phyloP scores from a whole-genome alignment of 2,329 filamentous ascomycete genomes.

The Trichoderma koningii region DNA sequence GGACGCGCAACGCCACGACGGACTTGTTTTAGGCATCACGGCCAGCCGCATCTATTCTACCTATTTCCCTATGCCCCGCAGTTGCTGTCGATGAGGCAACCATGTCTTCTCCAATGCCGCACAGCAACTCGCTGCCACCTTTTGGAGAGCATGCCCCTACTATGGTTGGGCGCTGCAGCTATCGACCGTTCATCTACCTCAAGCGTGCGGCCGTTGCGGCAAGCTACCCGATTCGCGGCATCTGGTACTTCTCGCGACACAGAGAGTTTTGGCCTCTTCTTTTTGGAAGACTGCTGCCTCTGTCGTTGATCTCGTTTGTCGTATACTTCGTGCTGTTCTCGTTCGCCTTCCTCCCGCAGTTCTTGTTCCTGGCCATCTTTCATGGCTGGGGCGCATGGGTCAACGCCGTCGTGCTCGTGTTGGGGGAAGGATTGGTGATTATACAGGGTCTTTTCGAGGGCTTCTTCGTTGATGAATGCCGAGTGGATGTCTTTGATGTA shows the following conservation, averaged over 20 bases:
- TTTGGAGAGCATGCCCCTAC: not conserved
- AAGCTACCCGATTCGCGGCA: constrained; percentile 66
- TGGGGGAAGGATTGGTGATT: constrained; percentile 78
- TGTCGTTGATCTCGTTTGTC: constrained; percentile 77
- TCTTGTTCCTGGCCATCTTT: constrained; percentile 85
- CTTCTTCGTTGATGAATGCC: constrained; percentile 77
- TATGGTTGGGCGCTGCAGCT: constrained; percentile 30
- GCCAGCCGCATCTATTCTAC: not conserved
- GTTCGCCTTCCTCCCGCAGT: constrained; percentile 86
- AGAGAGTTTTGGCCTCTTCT: constrained; percentile 83
- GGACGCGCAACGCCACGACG: not conserved
- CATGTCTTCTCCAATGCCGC: constrained; percentile 6
- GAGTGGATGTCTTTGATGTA: constrained; percentile 83
- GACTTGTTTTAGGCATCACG: constrained; percentile 1
- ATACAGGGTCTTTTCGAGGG: constrained; percentile 72
- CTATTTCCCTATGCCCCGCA: not conserved
- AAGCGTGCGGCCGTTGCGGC: constrained; percentile 49
- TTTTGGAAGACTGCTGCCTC: constrained; percentile 72
- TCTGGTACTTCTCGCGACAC: constrained; percentile 78
- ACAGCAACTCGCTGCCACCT: not conserved
- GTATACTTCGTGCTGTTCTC: constrained; percentile 86
- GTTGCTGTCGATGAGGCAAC: not conserved
- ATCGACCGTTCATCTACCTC: constrained; percentile 44
- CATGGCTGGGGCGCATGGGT: constrained; percentile 87
- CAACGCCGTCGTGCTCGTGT: constrained; percentile 80